Percentiles rank a stretch among this genome's conserved stretches.
These are phyloP conservation scores for Cladosporium phlei DNA, from an alignment of 2,329 filamentous ascomycete genomes.

Conservation along the genomic window DNA sequence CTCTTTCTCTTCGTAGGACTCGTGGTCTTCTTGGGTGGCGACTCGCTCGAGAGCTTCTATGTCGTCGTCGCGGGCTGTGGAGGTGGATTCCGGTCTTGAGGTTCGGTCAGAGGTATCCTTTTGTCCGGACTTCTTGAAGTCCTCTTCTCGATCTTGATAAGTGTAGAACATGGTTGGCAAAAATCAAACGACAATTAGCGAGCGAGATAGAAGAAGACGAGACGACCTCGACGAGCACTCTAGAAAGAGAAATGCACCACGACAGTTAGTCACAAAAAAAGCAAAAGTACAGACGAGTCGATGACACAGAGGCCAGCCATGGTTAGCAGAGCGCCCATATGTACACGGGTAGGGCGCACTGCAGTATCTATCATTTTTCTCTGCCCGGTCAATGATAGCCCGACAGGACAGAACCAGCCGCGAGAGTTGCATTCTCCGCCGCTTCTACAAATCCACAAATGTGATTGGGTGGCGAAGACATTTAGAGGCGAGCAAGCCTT, in stretches of 20 bases:
- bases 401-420: too few relatives aligned
- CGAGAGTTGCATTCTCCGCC: background rate
- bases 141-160: conserved; percentile 11
- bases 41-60: conserved; percentile 22
- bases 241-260: too few relatives aligned
- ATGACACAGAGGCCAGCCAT: conserved; percentile 4
- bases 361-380: conserved; percentile 11
- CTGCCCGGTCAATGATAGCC: conserved; percentile 6
- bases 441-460: background rate
- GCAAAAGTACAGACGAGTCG: background rate
- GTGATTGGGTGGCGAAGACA: conserved; percentile 1
- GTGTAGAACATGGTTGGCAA: conserved; percentile 8
- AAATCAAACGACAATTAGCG: background rate
- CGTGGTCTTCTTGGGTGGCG: conserved; percentile 16
- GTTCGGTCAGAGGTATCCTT: conserved; percentile 15
- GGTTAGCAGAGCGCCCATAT: background rate
- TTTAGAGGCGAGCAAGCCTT: background rate
- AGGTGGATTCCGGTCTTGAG: conserved; percentile 9
- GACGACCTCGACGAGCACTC: background rate
- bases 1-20: conserved; percentile 15
- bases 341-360: background rate
- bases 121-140: conserved; percentile 10
- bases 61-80: conserved; percentile 15
- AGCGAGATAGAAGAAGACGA: background rate
- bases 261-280: conserved; percentile 3